Base-by-base conservation (phyloP, 768 basidiomycete species). In the Suillus hirtellus region DNA sequence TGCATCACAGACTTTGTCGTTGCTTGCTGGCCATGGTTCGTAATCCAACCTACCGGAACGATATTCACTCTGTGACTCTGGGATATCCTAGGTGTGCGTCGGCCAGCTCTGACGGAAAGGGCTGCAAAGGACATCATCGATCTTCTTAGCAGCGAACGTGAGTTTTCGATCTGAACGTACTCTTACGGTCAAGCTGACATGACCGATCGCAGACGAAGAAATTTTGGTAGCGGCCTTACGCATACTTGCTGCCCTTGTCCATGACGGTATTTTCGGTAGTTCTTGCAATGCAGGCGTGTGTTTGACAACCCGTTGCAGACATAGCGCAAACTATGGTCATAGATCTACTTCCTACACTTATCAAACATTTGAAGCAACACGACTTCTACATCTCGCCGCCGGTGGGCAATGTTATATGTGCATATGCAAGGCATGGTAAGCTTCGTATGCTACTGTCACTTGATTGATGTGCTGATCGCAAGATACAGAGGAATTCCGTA, bases 301-400 rank as follows among this genome's bases (percentile, higher is more conserved):
- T 21, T 38, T 42, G 17, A 49, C 40, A 35, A n/a, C 19, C 11
- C 6, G 9, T 60, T 12, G 8, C 31, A 60, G 60, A 14, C 17
- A 27, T 0, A 1, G 63, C 60, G 2, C 49, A 27, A 24, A 11
- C 38, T 63, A 11, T 10, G 21, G 24, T 31, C 35, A 19, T 63
- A 3, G 31, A 6, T 4, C 60, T 40, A 17, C 40, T 63, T 37
- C 42, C 61, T 15, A n/a, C 11, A n/a, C 37, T 63, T 19, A 44
- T 49, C n/a, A 44, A 49, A 19, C 63, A 14, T 12, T 37, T 59
- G 35, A 63, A 42, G 15, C 40, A 63, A n/a, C 37, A 47, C 9
- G 63, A 63, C 37, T 60, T 61, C 4, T 63, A 62, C 10, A 11
- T 61, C 34, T 47, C 60, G 12, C 63, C 60, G 21, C 60, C 63